phyloP scores from a whole-genome alignment of 2,329 filamentous ascomycete species.

The Cercospora sp. region DNA sequence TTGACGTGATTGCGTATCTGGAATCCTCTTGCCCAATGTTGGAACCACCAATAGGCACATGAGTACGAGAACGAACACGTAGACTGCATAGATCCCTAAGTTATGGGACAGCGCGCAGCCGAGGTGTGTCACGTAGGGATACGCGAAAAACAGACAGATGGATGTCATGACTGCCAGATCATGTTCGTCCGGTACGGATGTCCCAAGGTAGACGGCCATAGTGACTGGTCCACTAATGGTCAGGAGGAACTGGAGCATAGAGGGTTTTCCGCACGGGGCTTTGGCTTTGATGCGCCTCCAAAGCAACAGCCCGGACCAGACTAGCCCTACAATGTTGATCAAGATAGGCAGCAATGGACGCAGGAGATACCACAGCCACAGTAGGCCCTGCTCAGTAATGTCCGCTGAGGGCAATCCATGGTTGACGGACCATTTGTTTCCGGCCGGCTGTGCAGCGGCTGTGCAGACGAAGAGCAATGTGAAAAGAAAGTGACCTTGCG shows the following conservation, averaged over 20 bases:
- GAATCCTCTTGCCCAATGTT: too few species aligned
- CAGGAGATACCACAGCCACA: neutral
- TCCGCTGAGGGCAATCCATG: neutral
- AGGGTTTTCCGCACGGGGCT: neutral
- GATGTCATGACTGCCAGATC: neutral
- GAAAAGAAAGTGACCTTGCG: too few species aligned
- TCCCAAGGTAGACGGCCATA: neutral
- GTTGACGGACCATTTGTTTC: neutral
- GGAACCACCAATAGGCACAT: too few species aligned
- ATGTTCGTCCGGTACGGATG: neutral
- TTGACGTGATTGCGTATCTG: too few species aligned
- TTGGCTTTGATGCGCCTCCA: neutral
- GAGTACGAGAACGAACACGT: too few species aligned
- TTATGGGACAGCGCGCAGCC: too few species aligned
- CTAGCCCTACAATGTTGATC: neutral
- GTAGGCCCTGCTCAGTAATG: neutral
- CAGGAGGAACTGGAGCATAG: neutral
- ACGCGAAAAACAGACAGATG: too few species aligned
- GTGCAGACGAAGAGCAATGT: too few species aligned
- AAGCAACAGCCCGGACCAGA: neutral
- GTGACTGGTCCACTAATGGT: neutral
- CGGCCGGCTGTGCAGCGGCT: neutral
- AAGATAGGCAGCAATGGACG: neutral
- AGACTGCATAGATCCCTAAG: too few species aligned
- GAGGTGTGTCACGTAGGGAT: too few species aligned